phyloP scores from a whole-genome alignment of 495 filamentous ascomycete genomes.

The Cairneyella variabilis region DNA sequence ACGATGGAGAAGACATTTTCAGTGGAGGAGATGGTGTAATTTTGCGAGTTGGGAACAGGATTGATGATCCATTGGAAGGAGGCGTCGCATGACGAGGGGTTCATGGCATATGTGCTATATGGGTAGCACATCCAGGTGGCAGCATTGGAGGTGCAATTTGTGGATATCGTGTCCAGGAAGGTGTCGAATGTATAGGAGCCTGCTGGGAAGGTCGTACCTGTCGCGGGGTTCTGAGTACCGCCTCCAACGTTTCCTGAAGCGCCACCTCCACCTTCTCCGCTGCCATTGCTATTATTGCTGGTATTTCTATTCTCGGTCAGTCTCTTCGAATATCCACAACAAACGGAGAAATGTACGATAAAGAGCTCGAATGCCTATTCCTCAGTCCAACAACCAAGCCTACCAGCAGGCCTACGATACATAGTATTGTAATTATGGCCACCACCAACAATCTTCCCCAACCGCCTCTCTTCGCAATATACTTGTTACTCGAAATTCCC shows the following conservation, averaged over 20 bases:
- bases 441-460: slow-evolving; percentile 36
- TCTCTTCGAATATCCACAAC: neutral
- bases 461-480: slow-evolving; percentile 31
- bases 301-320: neutral
- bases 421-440: slow-evolving; percentile 26
- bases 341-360: neutral
- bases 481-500: slow-evolving; percentile 10
- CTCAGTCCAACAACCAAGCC: slow-evolving; percentile 41
- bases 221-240: slow-evolving; percentile 8
- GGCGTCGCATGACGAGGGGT: slow-evolving; percentile 30
- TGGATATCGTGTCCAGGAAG: slow-evolving; percentile 43
- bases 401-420: slow-evolving; percentile 37
- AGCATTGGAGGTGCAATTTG: slow-evolving; percentile 47
- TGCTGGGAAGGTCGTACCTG: slow-evolving; percentile 39
- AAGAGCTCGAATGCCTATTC: slow-evolving; percentile 26
- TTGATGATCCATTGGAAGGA: slow-evolving; percentile 56
- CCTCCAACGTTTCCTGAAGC: slow-evolving; percentile 11
- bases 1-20: slow-evolving; percentile 44
- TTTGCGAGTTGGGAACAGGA: slow-evolving; percentile 6
- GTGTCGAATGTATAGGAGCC: slow-evolving; percentile 53
- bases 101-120: slow-evolving; percentile 38
- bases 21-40: slow-evolving; percentile 42
- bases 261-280: neutral
- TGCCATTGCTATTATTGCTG: neutral
- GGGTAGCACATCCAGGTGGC: slow-evolving; percentile 55